Evolutionary conservation across 306 rosid genomes (phyloP).

Genomic region (Trifolium dubium): DNA sequence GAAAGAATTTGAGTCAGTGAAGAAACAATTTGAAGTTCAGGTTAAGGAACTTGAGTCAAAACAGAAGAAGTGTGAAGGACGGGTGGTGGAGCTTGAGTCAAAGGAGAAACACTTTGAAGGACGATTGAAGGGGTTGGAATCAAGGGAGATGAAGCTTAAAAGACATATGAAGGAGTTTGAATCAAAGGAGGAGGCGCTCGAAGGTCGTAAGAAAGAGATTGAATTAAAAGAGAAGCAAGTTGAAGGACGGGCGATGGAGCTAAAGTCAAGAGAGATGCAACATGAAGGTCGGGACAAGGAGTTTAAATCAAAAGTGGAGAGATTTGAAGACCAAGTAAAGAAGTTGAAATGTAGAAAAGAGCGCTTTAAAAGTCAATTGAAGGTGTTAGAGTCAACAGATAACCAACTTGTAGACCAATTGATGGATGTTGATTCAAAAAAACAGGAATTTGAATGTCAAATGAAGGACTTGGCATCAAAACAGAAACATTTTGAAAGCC

Average conservation of each 20-base stretch:
- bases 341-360: background rate
- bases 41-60: background rate
- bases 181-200: too few relatives aligned
- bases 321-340: background rate
- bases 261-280: background rate
- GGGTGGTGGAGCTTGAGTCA: slow-evolving; percentile 28
- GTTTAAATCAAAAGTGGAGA: background rate
- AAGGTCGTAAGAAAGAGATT: too few relatives aligned
- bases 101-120: slow-evolving; percentile 36
- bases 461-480: background rate
- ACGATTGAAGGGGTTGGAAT: background rate
- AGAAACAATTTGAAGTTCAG: slow-evolving; percentile 30
- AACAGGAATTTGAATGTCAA: too few relatives aligned
- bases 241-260: too few relatives aligned
- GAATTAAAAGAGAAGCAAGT: too few relatives aligned
- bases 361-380: background rate
- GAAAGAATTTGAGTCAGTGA: slow-evolving; percentile 38
- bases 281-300: background rate
- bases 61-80: background rate
- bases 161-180: background rate
- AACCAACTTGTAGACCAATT: background rate
- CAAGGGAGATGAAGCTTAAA: background rate
- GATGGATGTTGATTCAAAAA: background rate
- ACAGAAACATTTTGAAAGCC: background rate
- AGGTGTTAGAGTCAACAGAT: background rate